Evolutionary conservation across 257 asterid genomes (phyloP), one percentile per base, ranked within the genome.

Genomic region (Solanum ossicruentum): DNA sequence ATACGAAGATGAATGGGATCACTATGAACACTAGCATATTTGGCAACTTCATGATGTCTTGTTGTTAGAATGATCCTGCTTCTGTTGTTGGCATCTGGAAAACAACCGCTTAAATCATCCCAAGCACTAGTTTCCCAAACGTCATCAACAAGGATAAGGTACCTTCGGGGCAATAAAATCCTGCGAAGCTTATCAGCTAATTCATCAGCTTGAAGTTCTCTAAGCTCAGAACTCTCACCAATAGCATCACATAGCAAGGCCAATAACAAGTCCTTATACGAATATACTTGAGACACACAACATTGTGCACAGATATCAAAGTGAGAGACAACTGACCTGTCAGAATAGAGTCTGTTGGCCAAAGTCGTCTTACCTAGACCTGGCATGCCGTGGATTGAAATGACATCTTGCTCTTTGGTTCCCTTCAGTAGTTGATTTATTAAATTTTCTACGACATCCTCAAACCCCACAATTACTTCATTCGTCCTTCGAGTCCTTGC

Each of bases 341-440:
- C 84, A 67, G 17, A 17, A 5, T 36, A 85, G 12, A 79, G 51
- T 52, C 16, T 84, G 6, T 36, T n/a, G 49, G 86, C 82, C 23
- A 83, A 60, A 26, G 66, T 87, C 1, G 87, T 87, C 52, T 84
- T 80, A 10, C 87, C 87, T 1, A 60, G 3, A 12, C 87, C 85
- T 16, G 63, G 51, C 89, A 86, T 86, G 18, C 89, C 83, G 7
- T 67, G 58, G 41, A 86, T 79, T 7, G 82, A 36, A 1, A 86
- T 67, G 3, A 79, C 72, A 18, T 69, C 86, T 6, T 18, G 85
- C 2, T 16, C 49, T 8, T 5, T 15, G 4, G 86, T 20, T 55
- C 86, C 85, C 5, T 72, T 55, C 0, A 45, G 49, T 15, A 86
- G 75, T 47, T 32, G 6, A 3, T 28, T 49, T 5, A 54, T 28